Evolutionary conservation across 495 filamentous ascomycete genomes (phyloP).

Genomic region (Neurospora tetrasperma): DNA sequence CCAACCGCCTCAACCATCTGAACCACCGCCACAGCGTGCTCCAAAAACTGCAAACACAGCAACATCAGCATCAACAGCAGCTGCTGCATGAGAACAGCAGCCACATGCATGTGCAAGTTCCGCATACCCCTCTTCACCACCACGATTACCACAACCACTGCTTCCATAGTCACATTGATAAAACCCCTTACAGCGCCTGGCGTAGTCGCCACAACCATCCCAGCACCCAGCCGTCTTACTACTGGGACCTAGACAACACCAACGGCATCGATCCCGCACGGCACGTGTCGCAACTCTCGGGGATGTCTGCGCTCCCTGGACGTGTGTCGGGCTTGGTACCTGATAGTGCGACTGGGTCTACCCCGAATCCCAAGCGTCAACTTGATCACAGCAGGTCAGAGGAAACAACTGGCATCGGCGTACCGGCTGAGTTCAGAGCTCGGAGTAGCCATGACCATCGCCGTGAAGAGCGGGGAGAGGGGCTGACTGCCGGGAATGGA

Average conservation of each 20-base stretch:
- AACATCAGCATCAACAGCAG: background rate
- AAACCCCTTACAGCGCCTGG: background rate
- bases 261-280: background rate
- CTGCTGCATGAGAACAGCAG: background rate
- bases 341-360: background rate
- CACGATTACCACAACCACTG: background rate
- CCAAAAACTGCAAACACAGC: background rate
- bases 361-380: background rate
- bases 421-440: background rate
- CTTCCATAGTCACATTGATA: background rate
- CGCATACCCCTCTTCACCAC: background rate
- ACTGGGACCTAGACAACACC: background rate
- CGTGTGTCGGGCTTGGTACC: background rate
- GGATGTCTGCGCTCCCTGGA: background rate
- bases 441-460: background rate
- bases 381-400: background rate
- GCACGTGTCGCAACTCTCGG: background rate
- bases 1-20: background rate
- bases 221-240: background rate
- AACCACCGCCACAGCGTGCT: background rate
- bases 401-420: background rate
- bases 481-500: background rate
- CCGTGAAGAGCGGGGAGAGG: background rate
- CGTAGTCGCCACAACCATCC: background rate
- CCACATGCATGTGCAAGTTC: background rate